Base-by-base conservation (phyloP, 1,284 basidiomycete genomes). In the Ustilago trichophora region DNA sequence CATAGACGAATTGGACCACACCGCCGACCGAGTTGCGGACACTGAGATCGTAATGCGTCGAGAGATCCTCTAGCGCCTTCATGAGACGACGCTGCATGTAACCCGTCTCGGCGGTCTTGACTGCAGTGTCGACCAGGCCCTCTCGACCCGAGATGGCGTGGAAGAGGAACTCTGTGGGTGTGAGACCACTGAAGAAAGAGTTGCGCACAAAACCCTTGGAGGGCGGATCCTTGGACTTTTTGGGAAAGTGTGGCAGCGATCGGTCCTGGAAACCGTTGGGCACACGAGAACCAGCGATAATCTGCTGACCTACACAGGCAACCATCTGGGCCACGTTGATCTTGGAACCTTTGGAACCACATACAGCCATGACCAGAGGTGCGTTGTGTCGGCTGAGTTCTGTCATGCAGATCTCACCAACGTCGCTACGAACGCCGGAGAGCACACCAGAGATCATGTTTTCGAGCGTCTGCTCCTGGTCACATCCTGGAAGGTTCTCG, bases 271-370 rank as follows among this genome's bases (percentile, higher is more conserved):
- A 98, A 46, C 95, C 96, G 85, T 98, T 92, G 1, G 93, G 93
- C 7, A 99, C 94, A 88, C 96, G 96, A 82, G 92, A 91, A 19
- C 96, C 96, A 21, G 91, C 89, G 72, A 98, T 98, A 83, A 98
- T 98, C 81, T 99, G 96, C 81, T 99, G 96, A 10, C 96, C 96
- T 73, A 99, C 96, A 87, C 94, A 97, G 72, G 96, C 96, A 56
- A 98, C 96, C 96, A 99, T 99, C 84, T 99, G 96, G 12, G 93
- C 96, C 57, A 99, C 96, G 83, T 99, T 98, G 84, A 98, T 97
- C 70, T 94, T 92, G 76, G 95, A 98, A 82, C 95, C 77, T 86
- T 99, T 98, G 10, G 96, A 98, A 83, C 96, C 96, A 84, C 94
- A 98, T 24, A 93, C 94, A 48, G 96, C 95, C 96, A 98, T 98